A percentile compares a stretch with the other conserved stretches of the same genome.
Conservation (phyloP, 768 basidiomycete genomes). For the Tylopilus balloui region DNA sequence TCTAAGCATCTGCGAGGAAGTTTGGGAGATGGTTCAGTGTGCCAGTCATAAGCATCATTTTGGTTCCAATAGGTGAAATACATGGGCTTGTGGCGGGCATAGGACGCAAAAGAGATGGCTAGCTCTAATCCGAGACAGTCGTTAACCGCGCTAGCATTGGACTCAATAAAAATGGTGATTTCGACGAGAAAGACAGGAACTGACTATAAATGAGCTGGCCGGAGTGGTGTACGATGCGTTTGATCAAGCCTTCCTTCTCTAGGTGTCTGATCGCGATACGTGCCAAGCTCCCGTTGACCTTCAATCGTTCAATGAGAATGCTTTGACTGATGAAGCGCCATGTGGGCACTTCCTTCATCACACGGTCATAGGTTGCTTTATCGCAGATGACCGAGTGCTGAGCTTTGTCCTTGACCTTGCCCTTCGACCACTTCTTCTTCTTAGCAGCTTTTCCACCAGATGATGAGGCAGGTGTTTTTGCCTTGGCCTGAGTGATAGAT, state of each 20-base stretch:
- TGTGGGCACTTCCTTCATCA: slow-evolving; percentile 97
- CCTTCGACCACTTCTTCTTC: slow-evolving; percentile 99
- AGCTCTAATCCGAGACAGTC: slow-evolving; percentile 37
- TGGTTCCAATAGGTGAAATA: slow-evolving; percentile 31
- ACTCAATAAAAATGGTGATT: slow-evolving; percentile 2
- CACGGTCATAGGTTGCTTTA: slow-evolving; percentile 88
- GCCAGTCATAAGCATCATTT: slow-evolving; percentile 29
- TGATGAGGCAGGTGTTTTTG: slow-evolving; percentile 59
- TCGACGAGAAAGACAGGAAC: slow-evolving; percentile 31
- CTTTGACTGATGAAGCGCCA: slow-evolving; percentile 98
- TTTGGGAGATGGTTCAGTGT: not conserved
- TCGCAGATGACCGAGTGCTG: slow-evolving; percentile 94
- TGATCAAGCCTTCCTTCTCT: slow-evolving; percentile 92
- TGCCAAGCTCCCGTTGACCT: slow-evolving; percentile 93
- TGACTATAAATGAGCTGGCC: slow-evolving; percentile 93
- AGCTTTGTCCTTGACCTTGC: slow-evolving; percentile 99
- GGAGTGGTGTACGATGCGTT: slow-evolving; percentile 94
- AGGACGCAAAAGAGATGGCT: slow-evolving; percentile 16
- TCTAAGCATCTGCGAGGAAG: not conserved
- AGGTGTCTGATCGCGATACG: slow-evolving; percentile 87
- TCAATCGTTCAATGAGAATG: slow-evolving; percentile 97
- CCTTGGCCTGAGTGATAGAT: slow-evolving; percentile 59
- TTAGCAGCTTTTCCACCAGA: slow-evolving; percentile 86
- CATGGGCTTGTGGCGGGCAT: slow-evolving; percentile 33
- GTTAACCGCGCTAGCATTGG: slow-evolving; percentile 39